Base-by-base conservation (phyloP, 2,329 filamentous ascomycete genomes). In the Xylaria hypoxylon region DNA sequence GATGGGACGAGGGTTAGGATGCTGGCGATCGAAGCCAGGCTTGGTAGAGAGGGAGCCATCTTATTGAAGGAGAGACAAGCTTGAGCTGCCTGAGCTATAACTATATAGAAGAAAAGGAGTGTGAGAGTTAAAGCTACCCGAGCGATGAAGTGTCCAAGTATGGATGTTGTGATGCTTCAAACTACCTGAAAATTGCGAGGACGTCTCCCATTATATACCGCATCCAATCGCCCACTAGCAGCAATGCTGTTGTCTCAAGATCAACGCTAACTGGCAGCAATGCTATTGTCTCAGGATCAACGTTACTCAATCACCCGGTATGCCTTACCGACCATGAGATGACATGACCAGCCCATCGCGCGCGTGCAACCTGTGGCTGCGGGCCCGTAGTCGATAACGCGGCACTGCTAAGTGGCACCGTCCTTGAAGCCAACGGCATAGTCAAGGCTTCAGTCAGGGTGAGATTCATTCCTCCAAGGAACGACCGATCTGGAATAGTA, bases 1-100 rank as follows among this genome's bases (percentile, higher is more conserved):
- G 73, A 65, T 5, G 80, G 77, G 47, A 58, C 64, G 26, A 74
- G 57, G 51, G 73, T 56, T 42, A 76, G 59, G 51, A 74, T 53
- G 70, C 71, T 68, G 73, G 75, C 73, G 59, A 71, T 35, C 5
- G 71, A 70, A 35, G 73, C 72, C 72, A 74, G 48, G 48, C 59
- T 70, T 5, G 70, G 55, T 26, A 64, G 64, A 56, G 63, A 69
- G 59, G 70, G 70, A 67, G 71, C 64, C 73, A 76, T 76, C 45
- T 70, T 61, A 40, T 60, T 65, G 13, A 66, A 64, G 64, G 65
- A 67, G 59, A 61, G 64, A 63, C 53, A 35, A 69, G 64, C 62
- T 68, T 68, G 59, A 70, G 65, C 62, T 68, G 62, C 64, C 70
- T 73, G 70, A 68, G 68, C 59, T 69, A 67, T 38, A 51, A 58